A percentile compares a stretch with the other conserved stretches of the same genome.
phyloP scores from a whole-genome alignment of 108 stramenopile species.

The Nitzschia sp. region DNA sequence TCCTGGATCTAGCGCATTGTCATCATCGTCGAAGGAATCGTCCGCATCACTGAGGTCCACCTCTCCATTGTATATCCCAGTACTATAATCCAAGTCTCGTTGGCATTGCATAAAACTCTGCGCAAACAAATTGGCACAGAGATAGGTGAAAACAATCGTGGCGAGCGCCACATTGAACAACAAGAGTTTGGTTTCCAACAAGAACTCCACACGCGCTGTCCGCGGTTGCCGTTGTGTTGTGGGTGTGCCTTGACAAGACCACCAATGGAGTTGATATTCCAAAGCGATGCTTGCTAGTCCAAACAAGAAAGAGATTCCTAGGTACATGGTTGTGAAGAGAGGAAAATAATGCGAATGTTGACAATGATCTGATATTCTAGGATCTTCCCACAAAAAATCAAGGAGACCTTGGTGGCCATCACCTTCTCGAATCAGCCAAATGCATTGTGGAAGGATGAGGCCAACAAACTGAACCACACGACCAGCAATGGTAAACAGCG shows the following conservation, averaged over 20 bases:
- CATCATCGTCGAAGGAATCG: neutral
- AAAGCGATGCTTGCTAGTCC: slow-evolving; percentile 13
- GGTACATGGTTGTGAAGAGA: slow-evolving; percentile 20
- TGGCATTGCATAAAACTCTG: slow-evolving; percentile 17
- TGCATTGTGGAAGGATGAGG: slow-evolving; percentile 21
- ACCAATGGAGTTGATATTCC: slow-evolving; percentile 29
- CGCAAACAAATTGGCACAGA: slow-evolving; percentile 20
- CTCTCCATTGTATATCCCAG: too few relatives aligned
- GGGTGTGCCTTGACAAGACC: slow-evolving; percentile 41
- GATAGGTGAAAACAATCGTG: slow-evolving; percentile 1
- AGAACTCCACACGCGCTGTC: slow-evolving; percentile 18
- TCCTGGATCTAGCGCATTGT: neutral
- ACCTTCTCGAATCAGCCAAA: slow-evolving; percentile 19
- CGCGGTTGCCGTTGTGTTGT: slow-evolving; percentile 38
- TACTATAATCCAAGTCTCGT: neutral
- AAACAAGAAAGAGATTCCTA: slow-evolving; percentile 17
- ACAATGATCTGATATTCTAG: slow-evolving; percentile 7
- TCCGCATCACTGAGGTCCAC: too few relatives aligned
- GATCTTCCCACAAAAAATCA: slow-evolving; percentile 25
- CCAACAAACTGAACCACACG: slow-evolving; percentile 38
- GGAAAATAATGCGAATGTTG: slow-evolving; percentile 30
- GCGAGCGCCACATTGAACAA: slow-evolving; percentile 9
- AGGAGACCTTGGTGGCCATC: slow-evolving; percentile 14
- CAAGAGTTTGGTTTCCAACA: slow-evolving; percentile 35
- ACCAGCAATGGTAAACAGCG: slow-evolving; percentile 26